phyloP scores from a whole-genome alignment of 768 basidiomycete species.

The Wakefieldia striispora region DNA sequence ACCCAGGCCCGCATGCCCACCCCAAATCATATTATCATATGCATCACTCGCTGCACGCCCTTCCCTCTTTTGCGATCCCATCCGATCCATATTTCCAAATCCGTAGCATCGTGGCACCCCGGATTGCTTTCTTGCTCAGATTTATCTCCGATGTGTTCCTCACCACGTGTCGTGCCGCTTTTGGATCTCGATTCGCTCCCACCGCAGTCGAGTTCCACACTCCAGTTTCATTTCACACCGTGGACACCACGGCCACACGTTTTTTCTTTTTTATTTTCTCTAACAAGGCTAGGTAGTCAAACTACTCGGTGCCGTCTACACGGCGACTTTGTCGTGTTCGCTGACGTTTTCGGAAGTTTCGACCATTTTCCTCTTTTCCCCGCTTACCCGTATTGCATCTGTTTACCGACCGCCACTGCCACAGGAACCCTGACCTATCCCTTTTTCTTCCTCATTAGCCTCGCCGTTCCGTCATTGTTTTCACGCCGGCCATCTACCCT shows the following conservation, averaged over 20 bases:
- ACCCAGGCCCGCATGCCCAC: conserved; percentile 19
- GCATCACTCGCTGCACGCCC: conserved; percentile 24
- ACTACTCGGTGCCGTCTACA: no score
- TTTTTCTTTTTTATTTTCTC: no score
- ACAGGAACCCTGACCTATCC: conserved; percentile 7
- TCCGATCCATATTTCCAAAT: conserved; percentile 20
- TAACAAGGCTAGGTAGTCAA: no score
- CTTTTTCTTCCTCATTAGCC: conserved; percentile 4
- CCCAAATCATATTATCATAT: conserved; percentile 27
- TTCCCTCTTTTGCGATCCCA: conserved; percentile 3
- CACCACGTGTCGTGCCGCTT: conserved; percentile 25
- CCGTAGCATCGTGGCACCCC: conserved; percentile 27
- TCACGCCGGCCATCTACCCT: not conserved
- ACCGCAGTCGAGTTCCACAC: conserved; percentile 22
- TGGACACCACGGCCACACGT: conserved; percentile 28
- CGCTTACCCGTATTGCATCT: no score
- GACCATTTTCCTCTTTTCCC: no score
- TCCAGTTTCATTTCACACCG: conserved; percentile 3
- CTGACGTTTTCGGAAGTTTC: no score
- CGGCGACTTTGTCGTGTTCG: conserved; percentile 16
- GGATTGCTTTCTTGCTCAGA: conserved; percentile 26
- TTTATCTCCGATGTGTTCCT: conserved; percentile 26
- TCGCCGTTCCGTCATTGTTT: no score
- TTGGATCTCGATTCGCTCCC: conserved; percentile 18
- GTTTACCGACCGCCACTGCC: conserved; percentile 13